Percentiles rank a stretch among this genome's conserved stretches.
phyloP scores from a whole-genome alignment of 23 red algal genomes.

The Gracilariopsis chorda region DNA sequence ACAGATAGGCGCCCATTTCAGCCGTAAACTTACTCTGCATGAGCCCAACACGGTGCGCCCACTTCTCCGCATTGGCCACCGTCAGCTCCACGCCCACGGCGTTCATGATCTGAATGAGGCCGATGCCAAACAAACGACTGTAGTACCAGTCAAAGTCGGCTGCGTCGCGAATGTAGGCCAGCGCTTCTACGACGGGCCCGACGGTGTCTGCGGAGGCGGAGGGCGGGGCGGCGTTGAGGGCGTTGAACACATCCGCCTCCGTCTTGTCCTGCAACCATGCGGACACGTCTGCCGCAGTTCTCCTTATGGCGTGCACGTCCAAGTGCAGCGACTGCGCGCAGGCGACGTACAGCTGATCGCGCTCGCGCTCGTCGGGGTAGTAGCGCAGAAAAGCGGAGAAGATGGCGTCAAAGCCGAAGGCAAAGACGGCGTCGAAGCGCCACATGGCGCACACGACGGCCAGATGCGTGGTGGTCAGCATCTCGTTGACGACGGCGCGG shows the following conservation, averaged over 20 bases:
- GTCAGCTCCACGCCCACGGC: constrained; percentile 55
- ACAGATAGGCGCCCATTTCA: constrained; percentile 66
- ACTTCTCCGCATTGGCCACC: constrained; percentile 42
- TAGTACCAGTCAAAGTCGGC: constrained; percentile 71
- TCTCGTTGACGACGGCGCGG: constrained; percentile 73
- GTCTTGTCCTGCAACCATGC: constrained; percentile 66
- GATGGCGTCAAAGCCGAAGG: constrained; percentile 68
- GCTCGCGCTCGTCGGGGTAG: constrained; percentile 72
- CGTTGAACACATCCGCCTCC: constrained; percentile 61
- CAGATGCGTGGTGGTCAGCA: constrained; percentile 76
- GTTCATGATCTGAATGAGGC: constrained; percentile 73
- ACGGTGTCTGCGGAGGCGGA: neutral
- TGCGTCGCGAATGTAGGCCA: constrained; percentile 56
- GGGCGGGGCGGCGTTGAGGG: constrained; percentile 30
- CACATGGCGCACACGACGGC: constrained; percentile 64
- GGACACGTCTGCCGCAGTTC: constrained; percentile 19
- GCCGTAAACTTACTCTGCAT: constrained; percentile 49
- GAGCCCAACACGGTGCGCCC: constrained; percentile 54
- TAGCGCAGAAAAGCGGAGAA: constrained; percentile 66
- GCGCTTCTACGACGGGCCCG: constrained; percentile 53
- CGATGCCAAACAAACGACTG: constrained; percentile 77
- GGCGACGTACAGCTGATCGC: constrained; percentile 41
- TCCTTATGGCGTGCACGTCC: constrained; percentile 10
- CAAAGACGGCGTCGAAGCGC: constrained; percentile 84
- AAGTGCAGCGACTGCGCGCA: constrained; percentile 28